phyloP scores from a whole-genome alignment of 2,329 filamentous ascomycete genomes.

The Cladobotryum mycophilum region DNA sequence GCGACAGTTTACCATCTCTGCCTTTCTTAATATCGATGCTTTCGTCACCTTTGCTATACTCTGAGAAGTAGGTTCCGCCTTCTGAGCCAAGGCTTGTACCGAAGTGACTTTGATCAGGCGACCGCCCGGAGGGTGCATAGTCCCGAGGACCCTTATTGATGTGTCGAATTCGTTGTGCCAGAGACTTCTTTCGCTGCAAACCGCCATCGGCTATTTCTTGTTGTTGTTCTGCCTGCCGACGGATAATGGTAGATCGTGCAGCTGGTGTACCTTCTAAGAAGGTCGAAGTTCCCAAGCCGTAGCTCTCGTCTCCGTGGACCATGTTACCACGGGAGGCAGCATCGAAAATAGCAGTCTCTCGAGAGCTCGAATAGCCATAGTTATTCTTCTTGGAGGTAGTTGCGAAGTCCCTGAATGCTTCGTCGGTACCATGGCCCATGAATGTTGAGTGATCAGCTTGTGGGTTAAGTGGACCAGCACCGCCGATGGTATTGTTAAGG shows the following conservation, averaged over 20 bases:
- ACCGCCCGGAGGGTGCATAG: conserved; percentile 44
- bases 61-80: conserved; percentile 75
- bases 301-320: conserved; percentile 75
- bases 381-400: conserved; percentile 29
- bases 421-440: conserved; percentile 71
- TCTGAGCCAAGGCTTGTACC: conserved; percentile 28
- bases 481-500: conserved; percentile 85
- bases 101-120: conserved; percentile 28
- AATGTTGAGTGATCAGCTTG: conserved; percentile 82
- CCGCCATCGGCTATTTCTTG: conserved; percentile 53
- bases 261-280: conserved; percentile 93
- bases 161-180: conserved; percentile 84
- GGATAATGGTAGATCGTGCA: conserved; percentile 69
- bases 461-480: conserved; percentile 74
- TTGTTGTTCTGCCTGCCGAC: conserved; percentile 62
- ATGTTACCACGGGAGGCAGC: conserved; percentile 60
- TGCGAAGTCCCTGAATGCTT: conserved; percentile 79
- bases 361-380: conserved; percentile 18
- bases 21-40: conserved; percentile 39
- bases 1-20: conserved; percentile 30
- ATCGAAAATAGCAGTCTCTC: conserved; percentile 56
- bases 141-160: conserved; percentile 67
- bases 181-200: conserved; percentile 84
- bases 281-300: conserved; percentile 87
- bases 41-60: conserved; percentile 59